Evolutionary conservation across 2,329 filamentous ascomycete species (phyloP).

Genomic region (Aureobasidium sp.): DNA sequence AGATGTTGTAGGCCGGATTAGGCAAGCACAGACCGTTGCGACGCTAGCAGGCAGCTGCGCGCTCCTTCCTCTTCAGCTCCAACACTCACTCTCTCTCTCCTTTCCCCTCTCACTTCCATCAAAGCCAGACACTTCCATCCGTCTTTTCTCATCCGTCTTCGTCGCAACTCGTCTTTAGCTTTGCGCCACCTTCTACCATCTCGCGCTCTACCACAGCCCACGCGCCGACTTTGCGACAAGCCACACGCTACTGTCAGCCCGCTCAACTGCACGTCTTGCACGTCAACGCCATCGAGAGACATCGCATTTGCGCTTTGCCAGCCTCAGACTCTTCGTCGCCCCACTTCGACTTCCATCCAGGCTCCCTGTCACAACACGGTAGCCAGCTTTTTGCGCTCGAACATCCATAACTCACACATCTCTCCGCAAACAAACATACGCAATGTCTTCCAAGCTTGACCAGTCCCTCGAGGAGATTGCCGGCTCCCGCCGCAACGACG

Average conservation of each 20-base stretch:
- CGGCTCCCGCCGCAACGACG: conserved; percentile 26
- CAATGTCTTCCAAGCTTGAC: conserved; percentile 90
- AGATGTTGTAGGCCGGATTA: background rate
- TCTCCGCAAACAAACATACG: conserved; percentile 9
- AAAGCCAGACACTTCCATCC: background rate
- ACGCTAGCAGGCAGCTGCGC: background rate
- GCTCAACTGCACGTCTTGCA: background rate
- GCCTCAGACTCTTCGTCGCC: background rate
- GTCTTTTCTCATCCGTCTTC: conserved; percentile 1
- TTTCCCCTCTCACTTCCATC: conserved; percentile 3
- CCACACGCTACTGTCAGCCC: background rate
- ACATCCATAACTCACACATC: conserved; percentile 1
- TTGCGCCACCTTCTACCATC: background rate
- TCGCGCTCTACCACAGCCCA: background rate
- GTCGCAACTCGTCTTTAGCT: background rate
- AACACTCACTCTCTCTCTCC: background rate
- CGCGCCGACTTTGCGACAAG: conserved; percentile 8
- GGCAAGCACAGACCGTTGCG: background rate
- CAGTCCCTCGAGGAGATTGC: conserved; percentile 92
- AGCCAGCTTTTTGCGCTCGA: background rate
- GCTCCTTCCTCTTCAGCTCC: background rate
- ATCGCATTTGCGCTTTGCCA: background rate
- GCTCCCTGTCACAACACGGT: background rate
- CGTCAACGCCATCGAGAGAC: background rate
- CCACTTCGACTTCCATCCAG: background rate